phyloP scores from a whole-genome alignment of 306 rosid species.

The Vigna reflexopilosa region DNA sequence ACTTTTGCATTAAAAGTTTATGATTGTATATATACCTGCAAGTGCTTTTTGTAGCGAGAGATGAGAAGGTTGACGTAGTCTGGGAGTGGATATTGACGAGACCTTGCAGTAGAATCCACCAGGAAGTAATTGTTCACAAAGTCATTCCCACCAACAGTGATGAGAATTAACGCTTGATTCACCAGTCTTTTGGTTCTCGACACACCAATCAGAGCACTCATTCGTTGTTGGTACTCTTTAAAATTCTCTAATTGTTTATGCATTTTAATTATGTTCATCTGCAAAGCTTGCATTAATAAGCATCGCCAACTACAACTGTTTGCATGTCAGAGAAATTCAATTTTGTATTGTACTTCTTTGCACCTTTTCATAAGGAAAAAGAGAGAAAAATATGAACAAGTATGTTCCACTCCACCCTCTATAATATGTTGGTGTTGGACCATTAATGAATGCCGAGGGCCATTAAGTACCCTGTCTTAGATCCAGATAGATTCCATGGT shows the following conservation, averaged over 20 bases:
- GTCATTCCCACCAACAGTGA: conserved; percentile 68
- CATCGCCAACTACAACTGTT: neutral
- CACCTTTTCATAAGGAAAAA: neutral
- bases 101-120: conserved; percentile 57
- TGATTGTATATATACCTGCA: conserved; percentile 46
- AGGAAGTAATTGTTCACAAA: conserved; percentile 76
- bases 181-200: conserved; percentile 46
- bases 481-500: neutral
- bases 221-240: conserved; percentile 57
- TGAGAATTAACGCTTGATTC: conserved; percentile 59
- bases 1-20: too few relatives aligned
- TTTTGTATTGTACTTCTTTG: too few relatives aligned
- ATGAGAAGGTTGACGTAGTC: conserved; percentile 62
- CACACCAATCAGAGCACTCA: conserved; percentile 50
- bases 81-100: conserved; percentile 60
- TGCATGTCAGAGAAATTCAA: neutral
- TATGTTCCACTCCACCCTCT: neutral
- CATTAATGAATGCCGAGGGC: neutral
- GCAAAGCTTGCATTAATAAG: conserved; percentile 35
- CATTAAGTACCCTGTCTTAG: neutral
- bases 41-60: conserved; percentile 55
- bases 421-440: neutral
- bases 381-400: neutral
- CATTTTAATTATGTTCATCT: conserved; percentile 66
- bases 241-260: conserved; percentile 58